These are phyloP conservation scores for Spathaspora gorwiae DNA, from an alignment of 805 yeast genomes.

Conservation along the genomic window DNA sequence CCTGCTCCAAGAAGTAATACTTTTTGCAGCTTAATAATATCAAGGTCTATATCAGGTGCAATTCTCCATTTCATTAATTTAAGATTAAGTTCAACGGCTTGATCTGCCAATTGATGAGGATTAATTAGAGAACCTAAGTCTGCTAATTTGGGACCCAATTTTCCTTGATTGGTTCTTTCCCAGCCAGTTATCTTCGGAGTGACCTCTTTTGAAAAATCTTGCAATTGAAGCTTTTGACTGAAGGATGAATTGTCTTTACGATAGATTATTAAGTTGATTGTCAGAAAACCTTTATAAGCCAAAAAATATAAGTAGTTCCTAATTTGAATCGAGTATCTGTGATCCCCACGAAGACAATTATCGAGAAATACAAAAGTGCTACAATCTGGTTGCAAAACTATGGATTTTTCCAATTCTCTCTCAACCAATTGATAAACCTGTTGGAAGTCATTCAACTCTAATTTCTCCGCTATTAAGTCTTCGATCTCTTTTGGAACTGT, in stretches of 20 bases:
- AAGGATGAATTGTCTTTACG: slow-evolving; percentile 15
- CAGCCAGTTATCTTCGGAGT: slow-evolving; percentile 68
- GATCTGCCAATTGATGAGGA: slow-evolving; percentile 79
- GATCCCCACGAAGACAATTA: slow-evolving; percentile 20
- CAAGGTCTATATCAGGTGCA: slow-evolving; percentile 75
- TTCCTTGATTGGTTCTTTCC: slow-evolving; percentile 77
- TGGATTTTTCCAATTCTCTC: slow-evolving; percentile 1
- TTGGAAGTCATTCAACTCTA: neutral
- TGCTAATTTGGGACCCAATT: slow-evolving; percentile 75
- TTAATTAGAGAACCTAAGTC: slow-evolving; percentile 78
- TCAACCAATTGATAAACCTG: slow-evolving; percentile 12
- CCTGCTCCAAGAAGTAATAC: slow-evolving; percentile 92
- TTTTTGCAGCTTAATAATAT: slow-evolving; percentile 52
- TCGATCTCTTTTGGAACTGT: neutral
- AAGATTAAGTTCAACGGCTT: slow-evolving; percentile 86
- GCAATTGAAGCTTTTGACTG: slow-evolving; percentile 15
- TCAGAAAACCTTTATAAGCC: slow-evolving; percentile 20
- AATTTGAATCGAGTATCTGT: slow-evolving; percentile 47
- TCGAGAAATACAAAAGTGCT: slow-evolving; percentile 28
- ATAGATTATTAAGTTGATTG: slow-evolving; percentile 20
- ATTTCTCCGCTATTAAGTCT: neutral
- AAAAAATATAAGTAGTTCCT: slow-evolving; percentile 55
- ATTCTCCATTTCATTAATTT: slow-evolving; percentile 96
- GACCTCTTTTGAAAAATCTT: slow-evolving; percentile 3
- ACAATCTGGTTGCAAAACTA: neutral